Base-by-base conservation (phyloP, 805 yeast species). In the Lachancea thermotolerans region DNA sequence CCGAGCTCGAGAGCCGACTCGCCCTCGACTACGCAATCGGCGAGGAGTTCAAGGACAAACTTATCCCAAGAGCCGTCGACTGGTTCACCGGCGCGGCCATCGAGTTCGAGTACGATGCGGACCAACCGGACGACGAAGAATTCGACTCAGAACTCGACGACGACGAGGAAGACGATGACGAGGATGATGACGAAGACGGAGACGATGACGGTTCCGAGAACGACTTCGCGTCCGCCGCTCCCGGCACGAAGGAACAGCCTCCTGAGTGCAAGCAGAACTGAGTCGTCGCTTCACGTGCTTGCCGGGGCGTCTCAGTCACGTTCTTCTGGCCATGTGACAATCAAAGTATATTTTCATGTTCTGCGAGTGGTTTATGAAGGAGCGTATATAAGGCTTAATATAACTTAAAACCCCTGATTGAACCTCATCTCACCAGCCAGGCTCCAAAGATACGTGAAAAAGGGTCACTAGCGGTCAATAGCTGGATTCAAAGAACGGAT, bases 71-170 rank as follows among this genome's bases (percentile, higher is more conserved):
- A 63, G 98, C 98, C 42, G 78, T 93, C 58, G 98, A 91, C 66
- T 93, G 99, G 98, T 93, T 89, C 67, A 91, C 99, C 9, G 99
- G 99, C 39, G 88, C 88, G 53, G 99, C 99, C 18, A 75, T 91
- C 48, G 95, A 85, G 46, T 85, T 77, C 61, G 83, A 77, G 53
- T 78, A 72, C 40, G 72, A 69, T 49, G 76, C 75, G 30, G 86
- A 75, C 14, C 82, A 77, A 11, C 88, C 74, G 9, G 86, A 76
- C 12, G 78, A 74, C 2, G 82, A 74, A 10, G 80, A 70, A 2
- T 80, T 71, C 6, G 86, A 77, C 16, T 85, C 74, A 1, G 87
- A 77, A 67, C 46, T 81, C 68, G 87, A 78, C 2, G 87, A 77
- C 3, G 87, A 76, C 12, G 81, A 73, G 25, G 83, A 75, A 9